Percentiles rank a stretch among this genome's conserved stretches.
Evolutionary conservation across 371 early-diverging fungal genomes (phyloP).

Genomic region (Smittium culicis): DNA sequence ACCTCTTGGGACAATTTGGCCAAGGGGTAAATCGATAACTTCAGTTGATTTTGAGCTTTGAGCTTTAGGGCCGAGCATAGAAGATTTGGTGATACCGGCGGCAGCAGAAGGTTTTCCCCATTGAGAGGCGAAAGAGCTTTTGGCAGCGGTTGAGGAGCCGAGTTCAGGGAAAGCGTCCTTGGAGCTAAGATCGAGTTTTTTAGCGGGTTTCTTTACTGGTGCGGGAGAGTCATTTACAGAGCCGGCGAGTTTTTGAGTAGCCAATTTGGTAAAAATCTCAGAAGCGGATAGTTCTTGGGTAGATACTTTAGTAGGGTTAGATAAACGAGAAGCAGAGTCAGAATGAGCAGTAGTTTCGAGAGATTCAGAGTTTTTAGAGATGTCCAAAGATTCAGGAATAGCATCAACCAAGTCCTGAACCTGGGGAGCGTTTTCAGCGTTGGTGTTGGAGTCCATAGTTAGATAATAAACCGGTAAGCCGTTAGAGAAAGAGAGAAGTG

Average conservation of each 20-base stretch:
- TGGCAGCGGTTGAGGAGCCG: slow-evolving; percentile 35
- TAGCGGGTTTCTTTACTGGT: not conserved
- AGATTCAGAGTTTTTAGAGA: not conserved
- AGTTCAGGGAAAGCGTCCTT: slow-evolving; percentile 57
- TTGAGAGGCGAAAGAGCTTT: slow-evolving; percentile 14
- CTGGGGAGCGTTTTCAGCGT: too few relatives aligned
- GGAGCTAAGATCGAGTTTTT: slow-evolving; percentile 40
- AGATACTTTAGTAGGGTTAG: not conserved
- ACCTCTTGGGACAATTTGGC: slow-evolving; percentile 31
- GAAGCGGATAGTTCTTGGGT: not conserved
- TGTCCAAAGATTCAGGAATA: too few relatives aligned
- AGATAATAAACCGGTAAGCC: too few relatives aligned
- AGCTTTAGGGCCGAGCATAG: slow-evolving; percentile 18
- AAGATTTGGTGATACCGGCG: slow-evolving; percentile 12
- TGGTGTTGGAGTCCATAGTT: too few relatives aligned
- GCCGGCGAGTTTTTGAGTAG: not conserved
- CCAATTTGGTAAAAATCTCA: not conserved
- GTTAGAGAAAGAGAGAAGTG: too few relatives aligned
- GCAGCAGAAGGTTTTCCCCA: slow-evolving; percentile 16
- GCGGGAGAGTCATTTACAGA: not conserved
- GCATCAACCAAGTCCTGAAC: too few relatives aligned
- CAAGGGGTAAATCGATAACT: slow-evolving; percentile 45
- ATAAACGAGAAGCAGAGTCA: not conserved
- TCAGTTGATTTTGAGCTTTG: slow-evolving; percentile 32
- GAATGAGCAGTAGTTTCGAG: not conserved